Evolutionary conservation across 1,139 yeast genomes (phyloP).

Genomic region (Lodderomyces theae): DNA sequence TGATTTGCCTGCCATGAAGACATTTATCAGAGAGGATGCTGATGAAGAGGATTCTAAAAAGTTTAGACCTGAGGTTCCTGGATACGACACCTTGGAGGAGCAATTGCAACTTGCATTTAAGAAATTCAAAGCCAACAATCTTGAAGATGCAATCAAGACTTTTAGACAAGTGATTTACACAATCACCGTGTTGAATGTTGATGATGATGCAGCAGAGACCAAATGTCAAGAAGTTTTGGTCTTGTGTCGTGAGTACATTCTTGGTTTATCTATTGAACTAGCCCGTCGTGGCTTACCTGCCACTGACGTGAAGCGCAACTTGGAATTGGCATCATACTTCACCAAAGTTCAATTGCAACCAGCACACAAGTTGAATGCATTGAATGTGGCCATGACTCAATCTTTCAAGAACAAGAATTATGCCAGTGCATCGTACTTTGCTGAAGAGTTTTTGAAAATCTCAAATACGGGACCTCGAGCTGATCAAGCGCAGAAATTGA

Average conservation of each 20-base stretch:
- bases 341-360: constrained; percentile 80
- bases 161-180: constrained; percentile 83
- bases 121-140: constrained; percentile 76
- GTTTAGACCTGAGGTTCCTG: constrained; percentile 70
- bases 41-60: constrained; percentile 56
- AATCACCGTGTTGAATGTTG: constrained; percentile 68
- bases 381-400: constrained; percentile 94
- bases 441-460: constrained; percentile 72
- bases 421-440: constrained; percentile 88
- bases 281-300: constrained; percentile 78
- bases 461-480: constrained; percentile 75
- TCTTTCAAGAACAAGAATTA: constrained; percentile 84
- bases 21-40: constrained; percentile 63
- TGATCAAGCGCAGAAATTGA: constrained; percentile 83
- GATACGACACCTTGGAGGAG: constrained; percentile 64
- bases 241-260: constrained; percentile 83
- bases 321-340: constrained; percentile 95
- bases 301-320: constrained; percentile 72
- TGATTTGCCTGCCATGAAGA: constrained; percentile 64
- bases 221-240: constrained; percentile 71
- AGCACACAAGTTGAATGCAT: constrained; percentile 81
- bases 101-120: constrained; percentile 75
- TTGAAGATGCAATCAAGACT: constrained; percentile 72
- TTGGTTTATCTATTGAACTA: constrained; percentile 88
- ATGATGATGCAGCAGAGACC: constrained; percentile 68